Conservation (phyloP, 495 filamentous ascomycete species). For the Annulohypoxylon bovei region DNA sequence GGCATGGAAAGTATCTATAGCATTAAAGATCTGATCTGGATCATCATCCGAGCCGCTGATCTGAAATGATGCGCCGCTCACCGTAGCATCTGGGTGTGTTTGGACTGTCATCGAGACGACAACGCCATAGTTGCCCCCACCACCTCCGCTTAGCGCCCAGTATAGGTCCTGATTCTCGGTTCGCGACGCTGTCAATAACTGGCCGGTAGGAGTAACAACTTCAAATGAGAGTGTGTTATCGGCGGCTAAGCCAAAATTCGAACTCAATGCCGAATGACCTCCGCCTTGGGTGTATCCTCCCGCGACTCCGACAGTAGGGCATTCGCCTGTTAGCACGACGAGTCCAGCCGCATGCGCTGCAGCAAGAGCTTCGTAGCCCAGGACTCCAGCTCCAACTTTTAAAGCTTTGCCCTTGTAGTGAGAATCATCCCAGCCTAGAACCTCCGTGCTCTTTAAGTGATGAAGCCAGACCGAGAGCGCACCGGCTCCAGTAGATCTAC, state of each 20-base stretch:
- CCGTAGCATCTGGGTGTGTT: constrained; percentile 45
- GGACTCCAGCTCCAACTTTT: constrained; percentile 61
- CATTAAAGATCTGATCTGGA: constrained; percentile 52
- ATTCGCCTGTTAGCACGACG: constrained; percentile 50
- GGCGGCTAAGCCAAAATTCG: constrained; percentile 57
- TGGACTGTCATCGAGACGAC: constrained; percentile 59
- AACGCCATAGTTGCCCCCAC: constrained; percentile 64
- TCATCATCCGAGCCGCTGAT: constrained; percentile 34
- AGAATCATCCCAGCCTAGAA: constrained; percentile 52
- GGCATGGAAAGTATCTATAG: constrained; percentile 53
- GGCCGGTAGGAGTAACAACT: constrained; percentile 62
- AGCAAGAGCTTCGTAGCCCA: constrained; percentile 58
- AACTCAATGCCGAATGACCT: constrained; percentile 57
- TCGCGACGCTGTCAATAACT: constrained; percentile 57
- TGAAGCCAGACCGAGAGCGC: constrained; percentile 64
- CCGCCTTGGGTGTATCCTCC: constrained; percentile 60
- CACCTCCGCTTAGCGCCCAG: constrained; percentile 70
- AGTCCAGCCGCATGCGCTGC: constrained; percentile 53
- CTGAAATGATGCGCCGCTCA: constrained; percentile 40
- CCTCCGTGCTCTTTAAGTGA: constrained; percentile 57
- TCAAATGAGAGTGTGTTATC: constrained; percentile 59
- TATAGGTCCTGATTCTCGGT: constrained; percentile 64
- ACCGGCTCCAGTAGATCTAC: constrained; percentile 63
- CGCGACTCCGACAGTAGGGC: constrained; percentile 43
- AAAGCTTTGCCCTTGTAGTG: constrained; percentile 55